Evolutionary conservation across 1,139 yeast species (phyloP).

Genomic region (Nakaseomyces sp.): DNA sequence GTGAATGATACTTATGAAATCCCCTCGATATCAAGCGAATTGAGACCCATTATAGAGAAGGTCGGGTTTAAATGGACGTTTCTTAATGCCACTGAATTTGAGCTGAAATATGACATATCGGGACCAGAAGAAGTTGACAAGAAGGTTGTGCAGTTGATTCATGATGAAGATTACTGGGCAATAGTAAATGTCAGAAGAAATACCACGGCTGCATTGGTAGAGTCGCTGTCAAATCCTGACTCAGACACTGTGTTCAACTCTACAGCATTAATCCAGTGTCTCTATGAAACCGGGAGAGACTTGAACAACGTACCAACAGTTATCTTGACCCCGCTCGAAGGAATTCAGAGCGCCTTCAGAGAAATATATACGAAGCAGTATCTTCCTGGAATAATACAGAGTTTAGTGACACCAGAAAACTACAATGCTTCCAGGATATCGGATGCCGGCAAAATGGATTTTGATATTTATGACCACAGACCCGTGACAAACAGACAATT

Average conservation of each 20-base stretch:
- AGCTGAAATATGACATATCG: constrained; percentile 29
- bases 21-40: constrained; percentile 3
- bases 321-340: constrained; percentile 34
- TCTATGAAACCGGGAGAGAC: constrained; percentile 49
- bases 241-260: constrained; percentile 17
- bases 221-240: constrained; percentile 30
- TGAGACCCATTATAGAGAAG: constrained; percentile 11
- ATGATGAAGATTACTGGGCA: constrained; percentile 46
- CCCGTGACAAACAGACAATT: constrained; percentile 45
- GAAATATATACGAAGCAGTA: constrained; percentile 23
- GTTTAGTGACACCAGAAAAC: constrained; percentile 13
- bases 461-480: constrained; percentile 39
- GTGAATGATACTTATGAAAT: background rate
- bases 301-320: constrained; percentile 36
- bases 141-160: constrained; percentile 36
- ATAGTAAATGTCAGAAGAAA: constrained; percentile 41
- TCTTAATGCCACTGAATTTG: constrained; percentile 24
- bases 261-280: constrained; percentile 27
- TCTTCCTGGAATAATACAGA: constrained; percentile 21
- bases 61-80: constrained; percentile 25
- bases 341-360: constrained; percentile 30
- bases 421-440: constrained; percentile 9
- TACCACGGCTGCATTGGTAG: constrained; percentile 35
- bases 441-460: constrained; percentile 15
- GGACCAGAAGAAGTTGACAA: constrained; percentile 32